Base-by-base conservation (phyloP, 2,329 filamentous ascomycete genomes). In the Myrmaecium sp. region DNA sequence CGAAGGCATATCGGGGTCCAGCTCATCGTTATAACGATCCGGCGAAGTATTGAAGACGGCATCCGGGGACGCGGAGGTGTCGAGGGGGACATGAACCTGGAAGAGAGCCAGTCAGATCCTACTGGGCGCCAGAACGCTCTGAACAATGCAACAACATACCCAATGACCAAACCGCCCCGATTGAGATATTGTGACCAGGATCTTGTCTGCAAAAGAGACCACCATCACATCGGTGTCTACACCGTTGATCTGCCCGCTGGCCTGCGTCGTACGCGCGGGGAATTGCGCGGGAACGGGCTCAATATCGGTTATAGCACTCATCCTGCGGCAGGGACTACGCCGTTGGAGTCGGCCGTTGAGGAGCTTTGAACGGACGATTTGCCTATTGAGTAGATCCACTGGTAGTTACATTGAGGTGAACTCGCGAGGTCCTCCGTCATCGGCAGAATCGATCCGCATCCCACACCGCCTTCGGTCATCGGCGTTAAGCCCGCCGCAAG, bases 171-270 rank as follows among this genome's bases (percentile, higher is more conserved):
- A 57, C 32, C 75, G 69, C 5, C 84, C 86, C 33, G 75, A 69
- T 55, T 95, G 89, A 0, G 79, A 80, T 32, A 95, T 66, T 1
- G 83, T 94, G 35, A 98, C 60, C 40, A 98, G 57, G 41, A 98
- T 82, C 53, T 82, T 92, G 64, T 95, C 89, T 6, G 74, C 65
- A 53, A 95, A 95, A 40, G 64, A 69, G 28, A 83, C 60, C 7
- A 65, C 64, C 20, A 70, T 73, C 17, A 80, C 74, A 36, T 82
- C 71, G 2, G 89, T 95, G 18, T 63, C 51, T 13, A 74, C 51
- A 16, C 70, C 72, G 34, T 74, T 69, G 33, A 94, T 69, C 3
- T 60, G 46, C 3, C 74, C 74, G 2, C 62, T 60, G 5, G 42
- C 29, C 15, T 43, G 42, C 25, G 64, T 72, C 3, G 69, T 74